Evolutionary conservation across 768 basidiomycete genomes (phyloP).

Genomic region (Boletus pseudo-olivaceus): DNA sequence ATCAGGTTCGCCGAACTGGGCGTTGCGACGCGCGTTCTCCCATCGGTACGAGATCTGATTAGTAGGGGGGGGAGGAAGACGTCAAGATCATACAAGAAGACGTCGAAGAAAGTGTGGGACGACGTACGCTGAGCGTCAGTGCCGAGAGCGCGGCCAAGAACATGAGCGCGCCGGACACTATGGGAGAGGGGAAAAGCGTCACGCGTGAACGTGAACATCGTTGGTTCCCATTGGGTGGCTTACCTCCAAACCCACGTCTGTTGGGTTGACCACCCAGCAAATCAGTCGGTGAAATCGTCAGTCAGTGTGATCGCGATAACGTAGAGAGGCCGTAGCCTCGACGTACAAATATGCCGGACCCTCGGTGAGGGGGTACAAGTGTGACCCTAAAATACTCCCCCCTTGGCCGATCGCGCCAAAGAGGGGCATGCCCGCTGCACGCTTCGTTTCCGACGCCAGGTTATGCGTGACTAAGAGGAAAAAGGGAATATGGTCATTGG

Average conservation of each 20-base stretch:
- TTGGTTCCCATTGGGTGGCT: neutral
- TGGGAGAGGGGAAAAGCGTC: neutral
- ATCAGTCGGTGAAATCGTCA: neutral
- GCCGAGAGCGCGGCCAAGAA: conserved; percentile 20
- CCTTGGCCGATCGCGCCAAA: conserved; percentile 41
- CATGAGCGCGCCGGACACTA: conserved; percentile 18
- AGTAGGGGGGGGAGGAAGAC: too few relatives aligned
- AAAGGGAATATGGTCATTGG: neutral
- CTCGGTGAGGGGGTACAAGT: conserved; percentile 40
- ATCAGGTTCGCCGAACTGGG: conserved; percentile 47
- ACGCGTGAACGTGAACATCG: neutral
- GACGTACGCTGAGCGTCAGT: conserved; percentile 20
- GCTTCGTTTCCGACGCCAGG: conserved; percentile 44
- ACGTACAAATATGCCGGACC: conserved; percentile 38
- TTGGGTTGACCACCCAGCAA: neutral
- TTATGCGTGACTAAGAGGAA: conserved; percentile 37
- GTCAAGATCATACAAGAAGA: neutral
- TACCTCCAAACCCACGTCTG: conserved; percentile 22
- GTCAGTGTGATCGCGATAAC: neutral
- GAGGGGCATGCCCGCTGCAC: conserved; percentile 40
- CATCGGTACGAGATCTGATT: conserved; percentile 56
- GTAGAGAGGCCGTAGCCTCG: neutral
- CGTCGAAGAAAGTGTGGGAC: neutral
- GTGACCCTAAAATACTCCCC: conserved; percentile 40
- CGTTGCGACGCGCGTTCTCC: conserved; percentile 58